These are phyloP conservation scores for Diaporthe eres DNA, from an alignment of 2,329 filamentous ascomycete species.

Conservation along the genomic window DNA sequence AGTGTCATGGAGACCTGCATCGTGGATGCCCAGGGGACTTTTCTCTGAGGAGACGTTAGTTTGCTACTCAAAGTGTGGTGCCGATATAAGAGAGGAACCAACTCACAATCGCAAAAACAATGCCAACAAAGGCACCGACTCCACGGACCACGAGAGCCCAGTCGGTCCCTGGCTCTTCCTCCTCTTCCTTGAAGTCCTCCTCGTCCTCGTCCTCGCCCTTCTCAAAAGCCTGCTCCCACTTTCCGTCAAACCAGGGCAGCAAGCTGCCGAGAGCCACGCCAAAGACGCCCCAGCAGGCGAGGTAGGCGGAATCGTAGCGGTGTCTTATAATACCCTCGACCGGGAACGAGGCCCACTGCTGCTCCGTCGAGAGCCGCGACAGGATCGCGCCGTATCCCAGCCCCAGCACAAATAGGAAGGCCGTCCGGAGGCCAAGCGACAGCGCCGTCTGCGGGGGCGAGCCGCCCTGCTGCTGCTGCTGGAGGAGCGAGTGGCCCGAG, in stretches of 20 bases:
- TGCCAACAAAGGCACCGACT: conserved; percentile 73
- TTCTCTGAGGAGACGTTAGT: conserved; percentile 69
- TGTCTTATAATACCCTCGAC: conserved; percentile 61
- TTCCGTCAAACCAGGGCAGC: conserved; percentile 85
- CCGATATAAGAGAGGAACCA: conserved; percentile 1
- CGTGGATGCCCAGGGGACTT: conserved; percentile 92
- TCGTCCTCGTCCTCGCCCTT: conserved; percentile 46
- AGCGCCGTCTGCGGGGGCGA: conserved; percentile 53
- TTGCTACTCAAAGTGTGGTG: background rate
- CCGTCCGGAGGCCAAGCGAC: conserved; percentile 69
- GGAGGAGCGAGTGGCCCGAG: conserved; percentile 28
- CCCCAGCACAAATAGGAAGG: conserved; percentile 83
- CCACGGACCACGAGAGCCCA: conserved; percentile 78
- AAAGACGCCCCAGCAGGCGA: conserved; percentile 84
- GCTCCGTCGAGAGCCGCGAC: conserved; percentile 81
- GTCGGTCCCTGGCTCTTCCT: conserved; percentile 66
- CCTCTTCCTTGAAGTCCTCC: conserved; percentile 50
- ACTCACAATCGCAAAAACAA: conserved; percentile 82
- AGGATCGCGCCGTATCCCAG: conserved; percentile 87
- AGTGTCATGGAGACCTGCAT: conserved; percentile 93
- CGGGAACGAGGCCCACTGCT: conserved; percentile 73
- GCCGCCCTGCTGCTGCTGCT: conserved; percentile 9
- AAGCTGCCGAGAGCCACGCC: conserved; percentile 84
- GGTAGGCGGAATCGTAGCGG: conserved; percentile 73
- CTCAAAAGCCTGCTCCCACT: conserved; percentile 74